Evolutionary conservation across 1,284 basidiomycete species (phyloP).

Genomic region (Clitocybe nebularis): DNA sequence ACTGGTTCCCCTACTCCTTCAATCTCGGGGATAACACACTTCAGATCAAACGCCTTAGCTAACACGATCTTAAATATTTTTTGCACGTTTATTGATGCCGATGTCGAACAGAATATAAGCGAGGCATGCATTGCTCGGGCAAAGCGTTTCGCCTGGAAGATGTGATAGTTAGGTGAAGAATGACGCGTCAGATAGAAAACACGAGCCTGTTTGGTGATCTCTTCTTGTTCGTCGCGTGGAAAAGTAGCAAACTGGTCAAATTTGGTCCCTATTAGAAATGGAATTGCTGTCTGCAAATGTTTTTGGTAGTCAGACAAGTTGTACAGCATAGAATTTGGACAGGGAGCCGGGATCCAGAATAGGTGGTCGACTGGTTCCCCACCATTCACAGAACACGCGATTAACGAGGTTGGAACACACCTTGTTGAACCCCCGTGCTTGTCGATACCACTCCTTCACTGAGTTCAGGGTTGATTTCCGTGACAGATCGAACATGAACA

Average conservation of each 20-base stretch:
- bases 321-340: background rate
- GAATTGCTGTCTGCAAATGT: constrained; percentile 79
- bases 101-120: constrained; percentile 96
- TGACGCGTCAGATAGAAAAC: no score
- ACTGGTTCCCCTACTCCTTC: constrained; percentile 92
- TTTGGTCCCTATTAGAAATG: constrained; percentile 96
- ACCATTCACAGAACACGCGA: no score
- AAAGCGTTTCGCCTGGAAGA: constrained; percentile 82
- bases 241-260: constrained; percentile 97
- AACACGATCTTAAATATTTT: constrained; percentile 99
- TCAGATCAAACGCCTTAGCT: constrained; percentile 85
- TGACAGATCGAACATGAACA: constrained; percentile 99
- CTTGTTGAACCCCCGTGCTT: constrained; percentile 98
- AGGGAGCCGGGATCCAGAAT: constrained; percentile 2
- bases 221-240: constrained; percentile 95
- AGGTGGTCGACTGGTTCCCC: background rate
- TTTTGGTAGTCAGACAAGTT: constrained; percentile 3
- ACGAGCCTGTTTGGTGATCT: constrained; percentile 94
- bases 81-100: constrained; percentile 97
- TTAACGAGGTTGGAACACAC: no score
- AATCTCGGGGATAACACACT: constrained; percentile 96
- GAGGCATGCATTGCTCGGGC: constrained; percentile 98
- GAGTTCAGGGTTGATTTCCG: constrained; percentile 96
- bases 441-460: constrained; percentile 99
- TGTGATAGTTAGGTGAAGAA: constrained; percentile 5